These are phyloP conservation scores for Kodamaea nitidulidarum DNA, from an alignment of 805 yeast genomes.

Conservation along the genomic window DNA sequence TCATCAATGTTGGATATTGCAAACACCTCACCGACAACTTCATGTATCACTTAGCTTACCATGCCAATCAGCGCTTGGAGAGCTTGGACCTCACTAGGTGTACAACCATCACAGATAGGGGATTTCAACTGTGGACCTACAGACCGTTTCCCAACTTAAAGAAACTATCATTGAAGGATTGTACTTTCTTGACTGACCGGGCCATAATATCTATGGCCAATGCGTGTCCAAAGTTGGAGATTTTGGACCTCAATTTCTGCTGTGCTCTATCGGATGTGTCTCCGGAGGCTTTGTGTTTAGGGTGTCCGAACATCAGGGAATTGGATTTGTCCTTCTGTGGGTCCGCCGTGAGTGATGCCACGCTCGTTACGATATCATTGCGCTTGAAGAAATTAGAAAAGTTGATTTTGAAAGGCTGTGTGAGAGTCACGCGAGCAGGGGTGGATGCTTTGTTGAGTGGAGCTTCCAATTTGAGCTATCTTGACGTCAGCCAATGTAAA, in stretches of 20 bases:
- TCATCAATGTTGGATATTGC: slow-evolving; percentile 65
- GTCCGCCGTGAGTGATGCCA: slow-evolving; percentile 71
- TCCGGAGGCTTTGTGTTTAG: slow-evolving; percentile 60
- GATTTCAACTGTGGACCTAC: slow-evolving; percentile 63
- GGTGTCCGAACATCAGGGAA: slow-evolving; percentile 52
- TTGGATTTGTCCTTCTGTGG: slow-evolving; percentile 73
- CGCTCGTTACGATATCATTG: slow-evolving; percentile 56
- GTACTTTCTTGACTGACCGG: slow-evolving; percentile 67
- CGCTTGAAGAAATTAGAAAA: slow-evolving; percentile 47
- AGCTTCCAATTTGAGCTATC: slow-evolving; percentile 45
- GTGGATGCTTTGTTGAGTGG: slow-evolving; percentile 63
- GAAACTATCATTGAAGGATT: slow-evolving; percentile 58
- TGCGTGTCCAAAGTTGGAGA: slow-evolving; percentile 54
- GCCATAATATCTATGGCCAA: slow-evolving; percentile 59
- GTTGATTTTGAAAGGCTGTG: slow-evolving; percentile 62
- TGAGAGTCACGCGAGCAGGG: slow-evolving; percentile 74
- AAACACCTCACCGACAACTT: slow-evolving; percentile 67
- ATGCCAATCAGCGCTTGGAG: slow-evolving; percentile 54
- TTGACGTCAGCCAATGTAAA: slow-evolving; percentile 70
- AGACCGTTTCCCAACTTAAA: slow-evolving; percentile 51
- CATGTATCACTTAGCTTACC: slow-evolving; percentile 57
- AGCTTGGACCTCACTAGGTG: slow-evolving; percentile 66
- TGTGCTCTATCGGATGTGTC: slow-evolving; percentile 70
- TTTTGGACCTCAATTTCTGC: slow-evolving; percentile 65
- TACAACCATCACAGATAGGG: slow-evolving; percentile 72